Percentiles rank a stretch among this genome's conserved stretches.
Evolutionary conservation across 176 grass and related monocot species (phyloP).

Genomic region (Carex scoparia): DNA sequence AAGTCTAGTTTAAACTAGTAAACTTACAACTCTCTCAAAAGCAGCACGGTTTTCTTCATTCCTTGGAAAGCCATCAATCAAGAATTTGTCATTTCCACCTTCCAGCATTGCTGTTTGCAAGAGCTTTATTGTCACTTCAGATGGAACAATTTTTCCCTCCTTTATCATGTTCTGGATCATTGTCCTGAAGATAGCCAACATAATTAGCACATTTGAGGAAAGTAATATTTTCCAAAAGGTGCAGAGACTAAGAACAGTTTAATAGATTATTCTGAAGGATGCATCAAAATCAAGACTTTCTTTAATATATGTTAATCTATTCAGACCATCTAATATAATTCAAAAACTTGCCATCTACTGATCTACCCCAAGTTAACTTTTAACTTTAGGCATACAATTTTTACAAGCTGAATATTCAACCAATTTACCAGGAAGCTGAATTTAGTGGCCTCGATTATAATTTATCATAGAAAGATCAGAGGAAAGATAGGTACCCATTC

Average conservation of each 20-base stretch:
- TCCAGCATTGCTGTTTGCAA: conserved; percentile 73
- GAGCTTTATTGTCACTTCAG: conserved; percentile 87
- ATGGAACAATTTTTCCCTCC: conserved; percentile 89
- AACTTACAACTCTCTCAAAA: conserved; percentile 71
- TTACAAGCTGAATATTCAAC: background rate
- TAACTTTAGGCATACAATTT: background rate
- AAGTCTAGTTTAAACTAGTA: background rate
- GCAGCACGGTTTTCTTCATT: conserved; percentile 93
- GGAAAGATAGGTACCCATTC: conserved; percentile 47
- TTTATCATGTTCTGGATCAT: conserved; percentile 99
- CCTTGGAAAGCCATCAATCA: conserved; percentile 87
- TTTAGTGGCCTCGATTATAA: background rate
- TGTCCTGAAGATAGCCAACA: conserved; percentile 44
- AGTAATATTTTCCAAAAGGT: background rate
- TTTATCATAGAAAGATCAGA: conserved; percentile 5
- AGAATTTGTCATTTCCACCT: conserved; percentile 67
- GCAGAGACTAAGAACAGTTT: background rate
- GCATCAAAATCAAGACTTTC: background rate
- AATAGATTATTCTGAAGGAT: conserved; percentile 1
- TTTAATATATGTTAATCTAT: background rate
- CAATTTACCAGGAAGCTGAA: background rate
- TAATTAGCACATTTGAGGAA: background rate
- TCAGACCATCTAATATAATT: background rate
- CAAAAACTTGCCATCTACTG: background rate
- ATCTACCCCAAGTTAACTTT: background rate